Base-by-base conservation (phyloP, 768 basidiomycete species). In the Agrocybe pediades region DNA sequence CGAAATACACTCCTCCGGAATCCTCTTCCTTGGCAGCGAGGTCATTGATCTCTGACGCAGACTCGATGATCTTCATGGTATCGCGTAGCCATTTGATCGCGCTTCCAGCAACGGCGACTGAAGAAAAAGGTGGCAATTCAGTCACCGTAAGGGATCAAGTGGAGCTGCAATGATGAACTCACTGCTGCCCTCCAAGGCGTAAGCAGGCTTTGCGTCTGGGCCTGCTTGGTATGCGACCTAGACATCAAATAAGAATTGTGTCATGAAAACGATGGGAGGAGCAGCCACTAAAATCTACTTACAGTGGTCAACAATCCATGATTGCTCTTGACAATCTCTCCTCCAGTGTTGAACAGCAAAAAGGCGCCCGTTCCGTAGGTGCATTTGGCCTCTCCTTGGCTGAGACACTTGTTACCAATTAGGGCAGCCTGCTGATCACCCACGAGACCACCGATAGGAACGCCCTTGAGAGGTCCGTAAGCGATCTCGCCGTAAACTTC, bases 341-440 rank as follows among this genome's bases (percentile, higher is more conserved):
- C 75, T 2, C 96, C 97, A 1, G 97, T 98, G 73, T 91, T 92
- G 80, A 97, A 98, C 24, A 99, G 74, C 59, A 98, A 76, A 78
- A 99, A 99, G 30, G 94, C 94, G 25, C 97, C 96, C 1, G 96
- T 98, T 21, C 96, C 96, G 62, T 96, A 99, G 3, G 97, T 99
- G 71, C 95, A 97, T 73, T 99, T 99, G 2, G 95, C 96, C 68
- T 98, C 90, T 16, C 96, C 96, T 59, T 83, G 78, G n/a, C 66
- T 76, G 49, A 99, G 70, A 65, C 97, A 98, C 70, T 97, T 98
- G 76, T 99, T 98, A 0, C 96, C 97, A 46, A 98, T 85, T 20
- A 99, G 75, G 20, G 96, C 96, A 5, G 90, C 97, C 69, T 99
- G 97, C 73, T 99, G 97, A 67, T 99, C 97, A n/a, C 97, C 97